Base-by-base conservation (phyloP, 164 flowering plant genomes). In the Nymphaea thermarum region DNA sequence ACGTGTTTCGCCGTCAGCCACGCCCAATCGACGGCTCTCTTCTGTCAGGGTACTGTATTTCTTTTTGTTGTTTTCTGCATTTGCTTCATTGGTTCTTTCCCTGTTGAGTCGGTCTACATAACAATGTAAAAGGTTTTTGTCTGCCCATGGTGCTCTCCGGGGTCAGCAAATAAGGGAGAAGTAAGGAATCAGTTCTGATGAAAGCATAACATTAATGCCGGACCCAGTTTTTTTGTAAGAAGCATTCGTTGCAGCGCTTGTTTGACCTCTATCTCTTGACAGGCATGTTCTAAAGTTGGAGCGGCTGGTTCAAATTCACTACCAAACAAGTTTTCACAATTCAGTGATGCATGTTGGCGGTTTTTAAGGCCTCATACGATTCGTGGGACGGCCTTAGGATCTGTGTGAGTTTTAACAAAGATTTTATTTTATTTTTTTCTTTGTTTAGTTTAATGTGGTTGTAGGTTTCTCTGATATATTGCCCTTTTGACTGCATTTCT, bases 321-420 rank as follows among this genome's bases (percentile, higher is more conserved):
- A 53, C 51, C 76, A 43, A 80, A 76, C 72, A 90, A 86, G 74
- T 44, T 87, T 71, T 82, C 81, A 51, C 78, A 75, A 43, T 88
- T 88, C 73, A 84, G 73, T 74, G 91, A 91, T 82, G 96, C 98
- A 66, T 79, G 81, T 55, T 94, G 99, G 98, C 87, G 96, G 80
- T 94, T 94, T 69, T 73, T 91, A 44, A 85, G 99, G 81, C 99
- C 99, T 57, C 99, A 94, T 73, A 94, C 99, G 1, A 88, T 94
- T 59, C 96, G 99, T 45, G 99, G 99, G 71, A 94, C 99, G 65
- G 80, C 91, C 44, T 71, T 94, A 61, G 99, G 98, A 44, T 94
- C 98, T 42, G 15, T 69, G 98, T 91, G 76, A 82, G 90, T 8
- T n/a, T 8, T 47, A 17, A 61, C 16, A 5, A 2, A 8, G 4